Base-by-base conservation (phyloP, 768 basidiomycete species). In the Leccinum truebloodii region DNA sequence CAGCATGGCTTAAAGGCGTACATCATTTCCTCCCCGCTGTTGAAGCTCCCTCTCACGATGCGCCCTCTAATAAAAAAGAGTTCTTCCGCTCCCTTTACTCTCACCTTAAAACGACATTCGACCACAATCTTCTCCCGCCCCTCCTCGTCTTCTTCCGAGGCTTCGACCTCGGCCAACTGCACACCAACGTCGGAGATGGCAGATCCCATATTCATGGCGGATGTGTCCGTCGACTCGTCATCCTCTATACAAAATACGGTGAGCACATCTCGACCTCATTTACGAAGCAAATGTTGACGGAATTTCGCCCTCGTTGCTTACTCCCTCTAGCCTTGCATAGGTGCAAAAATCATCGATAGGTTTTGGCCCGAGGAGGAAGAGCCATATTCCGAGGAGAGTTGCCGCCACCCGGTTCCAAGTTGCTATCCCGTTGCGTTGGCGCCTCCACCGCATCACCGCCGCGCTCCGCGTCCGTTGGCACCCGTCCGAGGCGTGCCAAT, bases 321-420 rank as follows among this genome's bases (percentile, higher is more conserved):
- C 46, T 48, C 52, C 26, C 28, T 20, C 35, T 52, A 73, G 71
- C 71, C 70, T 22, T 54, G 59, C 9, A 65, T 75, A 57, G 72
- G 72, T 30, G 54, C 64, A 3, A 73, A 69, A 62, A 73, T 73
- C 0, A 30, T 69, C 20, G 73, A 75, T 34, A 61, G 63, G 2
- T 73, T 73, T 62, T 75, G 72, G 69, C 72, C 73, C 54, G 68
- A 72, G 59, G 73, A 73, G 26, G 73, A 73, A 44, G 52, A 57
- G 6, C 37, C 34, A 7, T 58, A 28, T 34, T 54, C 63, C 59
- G 67, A 67, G 66, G 71, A 66, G 62, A 63, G 59, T 63, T 54
- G 50, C 63, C 58, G 12, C 28, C 37, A 34, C 20, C 50, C 59
- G 9, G 61, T 37, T 20, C 48, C 55, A 37, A 59, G 55, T 35